Percentiles rank a stretch among this genome's conserved stretches.
Conservation (phyloP, 2,329 filamentous ascomycete genomes). For the Exophiala calicioides region DNA sequence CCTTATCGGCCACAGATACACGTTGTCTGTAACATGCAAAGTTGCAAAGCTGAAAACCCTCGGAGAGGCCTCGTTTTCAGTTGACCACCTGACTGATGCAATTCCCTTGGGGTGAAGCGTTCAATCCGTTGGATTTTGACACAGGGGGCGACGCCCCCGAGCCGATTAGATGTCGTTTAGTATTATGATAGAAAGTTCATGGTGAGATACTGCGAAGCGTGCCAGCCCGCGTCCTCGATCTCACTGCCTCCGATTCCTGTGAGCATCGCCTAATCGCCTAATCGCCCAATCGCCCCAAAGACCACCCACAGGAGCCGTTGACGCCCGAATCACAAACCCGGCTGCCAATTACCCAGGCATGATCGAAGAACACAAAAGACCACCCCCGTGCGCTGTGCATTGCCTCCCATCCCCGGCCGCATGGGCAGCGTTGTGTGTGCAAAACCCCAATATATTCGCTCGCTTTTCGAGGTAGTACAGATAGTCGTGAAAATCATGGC, state of each 20-base stretch:
- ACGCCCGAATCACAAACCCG: no score
- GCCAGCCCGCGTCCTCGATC: constrained; percentile 12
- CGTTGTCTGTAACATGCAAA: no score
- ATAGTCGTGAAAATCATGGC: constrained; percentile 2
- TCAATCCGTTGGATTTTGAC: neutral
- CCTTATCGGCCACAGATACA: no score
- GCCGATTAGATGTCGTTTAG: neutral
- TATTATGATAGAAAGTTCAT: neutral
- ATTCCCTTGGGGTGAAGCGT: neutral
- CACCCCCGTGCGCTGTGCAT: no score
- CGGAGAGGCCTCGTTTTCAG: no score
- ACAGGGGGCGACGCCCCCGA: neutral
- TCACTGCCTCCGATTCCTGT: neutral
- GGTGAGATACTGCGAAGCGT: constrained; percentile 9
- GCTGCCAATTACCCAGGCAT: no score
- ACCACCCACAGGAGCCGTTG: no score
- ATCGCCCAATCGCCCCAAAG: neutral
- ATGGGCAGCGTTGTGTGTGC: no score
- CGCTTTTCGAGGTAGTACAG: constrained; percentile 23
- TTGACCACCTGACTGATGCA: no score
- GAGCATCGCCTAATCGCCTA: constrained; percentile 3
- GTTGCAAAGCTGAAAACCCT: no score
- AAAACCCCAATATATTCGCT: constrained; percentile 8
- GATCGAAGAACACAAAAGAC: no score
- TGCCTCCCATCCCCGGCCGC: no score